phyloP scores from a whole-genome alignment of 2,329 filamentous ascomycete species.

The Bipolaris oryzae region DNA sequence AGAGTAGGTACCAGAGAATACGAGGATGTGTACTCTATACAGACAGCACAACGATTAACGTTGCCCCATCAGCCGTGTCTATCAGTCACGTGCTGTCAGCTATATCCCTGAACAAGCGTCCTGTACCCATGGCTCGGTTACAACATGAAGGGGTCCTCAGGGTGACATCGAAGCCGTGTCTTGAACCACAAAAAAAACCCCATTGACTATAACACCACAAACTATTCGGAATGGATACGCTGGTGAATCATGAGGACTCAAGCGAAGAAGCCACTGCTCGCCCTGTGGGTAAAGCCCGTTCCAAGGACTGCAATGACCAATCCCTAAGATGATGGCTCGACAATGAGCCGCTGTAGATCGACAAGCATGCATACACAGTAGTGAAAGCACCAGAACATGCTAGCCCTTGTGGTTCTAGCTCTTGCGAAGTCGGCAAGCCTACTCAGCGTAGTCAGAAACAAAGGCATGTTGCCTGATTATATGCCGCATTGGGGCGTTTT shows the following conservation, averaged over 20 bases:
- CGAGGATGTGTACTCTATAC: too few relatives aligned
- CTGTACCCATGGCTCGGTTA: too few relatives aligned
- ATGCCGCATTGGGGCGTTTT: slow-evolving; percentile 1
- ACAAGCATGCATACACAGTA: not conserved
- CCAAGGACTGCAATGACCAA: not conserved
- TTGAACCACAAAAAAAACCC: too few relatives aligned
- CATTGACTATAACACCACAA: not conserved
- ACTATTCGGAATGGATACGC: not conserved
- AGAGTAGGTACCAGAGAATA: too few relatives aligned
- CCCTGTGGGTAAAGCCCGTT: not conserved
- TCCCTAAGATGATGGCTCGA: not conserved
- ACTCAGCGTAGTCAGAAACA: not conserved
- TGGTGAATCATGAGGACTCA: not conserved
- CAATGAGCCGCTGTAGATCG: slow-evolving; percentile 1
- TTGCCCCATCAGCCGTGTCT: too few relatives aligned
- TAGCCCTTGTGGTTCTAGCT: not conserved
- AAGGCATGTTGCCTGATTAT: slow-evolving; percentile 1
- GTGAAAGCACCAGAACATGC: not conserved
- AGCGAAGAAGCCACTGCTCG: not conserved
- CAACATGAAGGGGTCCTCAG: too few relatives aligned
- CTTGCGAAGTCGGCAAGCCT: not conserved
- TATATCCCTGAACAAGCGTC: too few relatives aligned
- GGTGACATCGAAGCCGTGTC: too few relatives aligned
- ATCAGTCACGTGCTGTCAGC: too few relatives aligned
- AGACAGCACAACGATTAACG: too few relatives aligned